phyloP scores from a whole-genome alignment of 345 rosid species.

The Hibiscus trionum region DNA sequence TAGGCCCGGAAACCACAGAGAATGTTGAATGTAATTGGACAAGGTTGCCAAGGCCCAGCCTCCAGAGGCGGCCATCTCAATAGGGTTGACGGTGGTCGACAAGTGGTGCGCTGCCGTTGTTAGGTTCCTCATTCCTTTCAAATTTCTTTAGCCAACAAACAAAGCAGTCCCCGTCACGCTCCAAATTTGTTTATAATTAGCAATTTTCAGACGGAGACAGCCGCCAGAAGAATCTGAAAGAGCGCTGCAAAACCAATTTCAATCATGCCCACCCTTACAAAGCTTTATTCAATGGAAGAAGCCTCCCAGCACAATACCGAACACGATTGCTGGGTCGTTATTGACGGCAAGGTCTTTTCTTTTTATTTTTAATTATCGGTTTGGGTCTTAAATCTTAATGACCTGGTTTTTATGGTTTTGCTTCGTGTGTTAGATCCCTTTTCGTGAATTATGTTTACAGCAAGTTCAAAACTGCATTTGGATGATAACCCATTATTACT shows the following conservation, averaged over 20 bases:
- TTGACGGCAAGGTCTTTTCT: conserved; percentile 72
- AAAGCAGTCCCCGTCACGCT: neutral
- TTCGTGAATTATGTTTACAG: no score
- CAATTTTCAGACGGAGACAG: neutral
- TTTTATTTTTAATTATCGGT: neutral
- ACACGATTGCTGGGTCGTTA: conserved; percentile 86
- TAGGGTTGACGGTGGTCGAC: neutral
- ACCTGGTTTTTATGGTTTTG: neutral
- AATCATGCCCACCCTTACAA: conserved; percentile 68
- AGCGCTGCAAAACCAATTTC: neutral
- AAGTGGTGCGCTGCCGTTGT: neutral
- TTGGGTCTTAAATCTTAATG: neutral
- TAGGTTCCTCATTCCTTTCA: neutral
- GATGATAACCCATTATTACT: no score
- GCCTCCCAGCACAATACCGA: conserved; percentile 55
- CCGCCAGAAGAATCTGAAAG: neutral
- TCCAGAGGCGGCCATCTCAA: neutral
- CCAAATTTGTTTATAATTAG: neutral
- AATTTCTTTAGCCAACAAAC: neutral
- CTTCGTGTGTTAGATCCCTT: neutral
- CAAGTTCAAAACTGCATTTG: no score
- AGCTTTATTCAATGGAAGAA: conserved; percentile 66
- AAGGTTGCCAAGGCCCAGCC: neutral
- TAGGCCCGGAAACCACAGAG: neutral
- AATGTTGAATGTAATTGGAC: neutral